A percentile compares a stretch with the other conserved stretches of the same genome.
These are phyloP conservation scores for Fusarium neocosmosporiellum DNA, from an alignment of 2,329 filamentous ascomycete genomes.

Conservation along the genomic window DNA sequence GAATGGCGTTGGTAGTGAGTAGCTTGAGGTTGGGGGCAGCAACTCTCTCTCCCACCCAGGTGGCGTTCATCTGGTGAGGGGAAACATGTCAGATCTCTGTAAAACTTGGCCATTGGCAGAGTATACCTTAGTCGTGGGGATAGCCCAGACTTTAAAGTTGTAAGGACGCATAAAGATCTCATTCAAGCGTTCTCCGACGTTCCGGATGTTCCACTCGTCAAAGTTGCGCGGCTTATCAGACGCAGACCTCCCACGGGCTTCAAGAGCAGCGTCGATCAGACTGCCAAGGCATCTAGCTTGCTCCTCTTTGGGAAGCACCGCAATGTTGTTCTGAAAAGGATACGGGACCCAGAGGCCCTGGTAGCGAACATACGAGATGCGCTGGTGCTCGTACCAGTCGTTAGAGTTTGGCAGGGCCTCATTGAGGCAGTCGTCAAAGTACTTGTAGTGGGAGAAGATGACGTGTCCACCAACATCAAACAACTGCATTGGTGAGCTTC, in stretches of 20 bases:
- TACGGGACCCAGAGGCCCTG: slow-evolving; percentile 97
- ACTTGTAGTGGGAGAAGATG: slow-evolving; percentile 99
- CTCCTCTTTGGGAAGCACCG: slow-evolving; percentile 96
- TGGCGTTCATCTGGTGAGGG: slow-evolving; percentile 86
- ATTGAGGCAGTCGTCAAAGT: slow-evolving; percentile 99
- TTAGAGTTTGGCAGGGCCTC: slow-evolving; percentile 93
- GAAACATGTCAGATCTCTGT: slow-evolving; percentile 3
- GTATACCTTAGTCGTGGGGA: slow-evolving; percentile 91
- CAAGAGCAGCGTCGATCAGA: slow-evolving; percentile 92
- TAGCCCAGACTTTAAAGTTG: slow-evolving; percentile 99
- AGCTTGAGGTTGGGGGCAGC: slow-evolving; percentile 95
- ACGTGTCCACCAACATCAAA: slow-evolving; percentile 99
- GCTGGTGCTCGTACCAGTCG: slow-evolving; percentile 98
- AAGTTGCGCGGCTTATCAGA: slow-evolving; percentile 89
- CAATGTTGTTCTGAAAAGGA: slow-evolving; percentile 99
- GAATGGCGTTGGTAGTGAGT: slow-evolving; percentile 92
- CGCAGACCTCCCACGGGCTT: slow-evolving; percentile 82
- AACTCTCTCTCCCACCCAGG: slow-evolving; percentile 97
- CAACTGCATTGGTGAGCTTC: slow-evolving; percentile 66
- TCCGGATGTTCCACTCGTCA: slow-evolving; percentile 97
- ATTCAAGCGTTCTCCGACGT: slow-evolving; percentile 88
- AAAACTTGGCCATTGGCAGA: slow-evolving; percentile 2
- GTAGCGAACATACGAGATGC: slow-evolving; percentile 98
- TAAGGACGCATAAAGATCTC: slow-evolving; percentile 99
- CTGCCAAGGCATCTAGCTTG: slow-evolving; percentile 95